Evolutionary conservation across 805 yeast genomes (phyloP), one percentile per base, ranked within the genome.

Genomic region (Teunomyces stri): DNA sequence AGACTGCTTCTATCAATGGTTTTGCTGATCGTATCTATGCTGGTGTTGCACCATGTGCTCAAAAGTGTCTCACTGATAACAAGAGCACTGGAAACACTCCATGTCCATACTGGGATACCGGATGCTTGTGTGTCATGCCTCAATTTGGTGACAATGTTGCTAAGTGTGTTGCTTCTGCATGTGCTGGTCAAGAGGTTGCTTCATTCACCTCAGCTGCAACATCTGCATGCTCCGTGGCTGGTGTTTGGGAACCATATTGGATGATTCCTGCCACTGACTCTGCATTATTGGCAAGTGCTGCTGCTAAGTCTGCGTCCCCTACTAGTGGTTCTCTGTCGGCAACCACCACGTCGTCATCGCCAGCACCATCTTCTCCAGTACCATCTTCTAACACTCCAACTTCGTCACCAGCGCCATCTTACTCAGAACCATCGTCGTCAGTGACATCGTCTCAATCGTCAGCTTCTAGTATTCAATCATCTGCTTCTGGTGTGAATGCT

Each of bases 81-180:
- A 50, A 52, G 36, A 53, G 59, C 46, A 66, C 73, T 46, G 61
- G 64, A 11, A 45, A 52, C 28, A 65, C 72, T n/a, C 73, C 73
- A 39, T 70, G 75, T 52, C 75, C 75, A 40, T 68, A 68, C 65
- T 70, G 74, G 73, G 75, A 70, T 52, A 62, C 73, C 41, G 75
- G 75, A 25, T 70, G 75, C 61, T 65, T 70, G 44, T 70, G 75
- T 64, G 70, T 68, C 39, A 69, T 70, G 66, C 55, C 69, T 39
- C 46, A 51, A 33, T 70, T 65, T 61, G 60, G 59, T 18, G 62
- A 62, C 20, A 21, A 21, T 20, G 22, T 70, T 28, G 75, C 69
- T 40, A 55, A 64, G 46, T 71, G 76, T 65, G 47, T 61, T 35
- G 60, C 60, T 21, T 34, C 51, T 28, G 43, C 37, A 36, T 61